Percentiles rank a stretch among this genome's conserved stretches.
Evolutionary conservation across 1,139 yeast genomes (phyloP).

Genomic region (Zygoascus hellenicus): DNA sequence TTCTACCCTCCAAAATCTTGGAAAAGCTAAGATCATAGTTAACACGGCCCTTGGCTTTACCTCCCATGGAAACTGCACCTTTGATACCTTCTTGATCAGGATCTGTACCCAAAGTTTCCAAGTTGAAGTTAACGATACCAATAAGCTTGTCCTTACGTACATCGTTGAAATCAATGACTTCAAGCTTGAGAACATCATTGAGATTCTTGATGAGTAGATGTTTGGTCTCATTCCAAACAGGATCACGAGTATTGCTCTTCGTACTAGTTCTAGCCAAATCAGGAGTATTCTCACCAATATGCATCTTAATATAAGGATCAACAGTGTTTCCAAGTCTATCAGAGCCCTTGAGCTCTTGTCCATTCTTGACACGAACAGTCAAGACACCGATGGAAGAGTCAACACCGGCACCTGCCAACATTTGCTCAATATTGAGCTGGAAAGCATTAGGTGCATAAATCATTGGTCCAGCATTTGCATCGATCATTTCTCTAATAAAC

Average conservation of each 20-base stretch:
- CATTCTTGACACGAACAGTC: slow-evolving; percentile 60
- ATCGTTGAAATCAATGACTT: slow-evolving; percentile 69
- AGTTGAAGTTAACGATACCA: slow-evolving; percentile 72
- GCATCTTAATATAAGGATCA: slow-evolving; percentile 80
- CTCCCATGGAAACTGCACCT: slow-evolving; percentile 65
- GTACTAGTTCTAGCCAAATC: slow-evolving; percentile 62
- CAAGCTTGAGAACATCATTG: slow-evolving; percentile 71
- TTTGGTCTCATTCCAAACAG: slow-evolving; percentile 79
- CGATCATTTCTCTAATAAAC: slow-evolving; percentile 76
- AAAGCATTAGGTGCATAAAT: slow-evolving; percentile 83
- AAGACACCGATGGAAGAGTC: slow-evolving; percentile 85
- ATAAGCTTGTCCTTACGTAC: slow-evolving; percentile 71
- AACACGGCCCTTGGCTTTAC: slow-evolving; percentile 69
- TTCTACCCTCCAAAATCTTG: slow-evolving; percentile 73
- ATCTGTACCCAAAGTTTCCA: slow-evolving; percentile 55
- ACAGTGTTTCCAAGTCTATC: slow-evolving; percentile 67
- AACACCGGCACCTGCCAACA: slow-evolving; percentile 75
- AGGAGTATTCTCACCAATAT: slow-evolving; percentile 37
- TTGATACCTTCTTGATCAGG: slow-evolving; percentile 48
- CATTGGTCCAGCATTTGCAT: slow-evolving; percentile 82
- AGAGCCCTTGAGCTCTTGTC: slow-evolving; percentile 62
- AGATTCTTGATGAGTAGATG: slow-evolving; percentile 66
- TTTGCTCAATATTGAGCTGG: slow-evolving; percentile 86
- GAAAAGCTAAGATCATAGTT: slow-evolving; percentile 65
- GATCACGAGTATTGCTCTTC: slow-evolving; percentile 58